These are phyloP conservation scores for Colletotrichum karsti DNA, from an alignment of 2,329 filamentous ascomycete genomes.

Conservation along the genomic window DNA sequence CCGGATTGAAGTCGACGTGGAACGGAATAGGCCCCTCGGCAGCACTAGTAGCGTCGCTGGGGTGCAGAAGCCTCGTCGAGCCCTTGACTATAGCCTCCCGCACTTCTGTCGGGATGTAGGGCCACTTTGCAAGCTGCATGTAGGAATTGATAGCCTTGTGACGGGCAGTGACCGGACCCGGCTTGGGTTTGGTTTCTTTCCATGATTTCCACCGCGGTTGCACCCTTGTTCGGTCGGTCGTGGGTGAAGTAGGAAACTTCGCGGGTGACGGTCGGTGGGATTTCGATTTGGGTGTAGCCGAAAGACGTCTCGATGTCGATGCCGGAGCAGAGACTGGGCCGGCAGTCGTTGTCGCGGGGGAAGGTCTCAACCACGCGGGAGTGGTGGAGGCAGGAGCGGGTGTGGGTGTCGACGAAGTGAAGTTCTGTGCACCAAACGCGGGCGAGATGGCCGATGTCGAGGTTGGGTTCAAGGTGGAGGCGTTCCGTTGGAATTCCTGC, in stretches of 20 bases:
- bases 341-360: not conserved
- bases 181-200: not conserved
- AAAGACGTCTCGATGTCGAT: not conserved
- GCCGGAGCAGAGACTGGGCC: not conserved
- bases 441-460: not conserved
- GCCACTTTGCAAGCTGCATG: slow-evolving; percentile 29
- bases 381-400: not conserved
- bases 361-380: not conserved
- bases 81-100: slow-evolving; percentile 30
- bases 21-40: slow-evolving; percentile 33
- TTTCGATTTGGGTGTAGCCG: not conserved
- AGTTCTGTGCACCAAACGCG: not conserved
- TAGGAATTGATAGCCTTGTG: slow-evolving; percentile 12
- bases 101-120: slow-evolving; percentile 34
- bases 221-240: slow-evolving; percentile 29
- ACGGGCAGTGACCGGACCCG: not conserved
- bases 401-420: not conserved
- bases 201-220: slow-evolving; percentile 30
- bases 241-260: not conserved
- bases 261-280: not conserved
- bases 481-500: slow-evolving; percentile 9
- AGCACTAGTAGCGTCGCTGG: not conserved
- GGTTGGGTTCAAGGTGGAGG: not conserved
- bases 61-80: slow-evolving; percentile 24
- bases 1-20: slow-evolving; percentile 55